A percentile compares a stretch with the other conserved stretches of the same genome.
Conservation (phyloP, 192 early-diverging fungal genomes). For the Radiomyces spectabilis region DNA sequence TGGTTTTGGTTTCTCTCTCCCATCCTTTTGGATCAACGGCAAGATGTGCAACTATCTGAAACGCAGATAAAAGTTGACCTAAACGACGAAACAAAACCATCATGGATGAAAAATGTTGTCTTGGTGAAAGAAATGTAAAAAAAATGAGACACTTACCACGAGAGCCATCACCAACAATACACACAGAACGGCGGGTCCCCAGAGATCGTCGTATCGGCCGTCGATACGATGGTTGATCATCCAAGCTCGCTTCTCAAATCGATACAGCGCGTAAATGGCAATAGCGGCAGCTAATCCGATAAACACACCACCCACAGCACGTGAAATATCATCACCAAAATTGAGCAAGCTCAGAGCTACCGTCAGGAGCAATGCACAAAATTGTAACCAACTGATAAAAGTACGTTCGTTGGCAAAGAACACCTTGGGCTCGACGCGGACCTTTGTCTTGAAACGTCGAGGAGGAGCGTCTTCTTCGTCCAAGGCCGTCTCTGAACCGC, state of each 20-base stretch:
- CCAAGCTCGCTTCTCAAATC: constrained; percentile 27
- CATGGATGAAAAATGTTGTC: too few species aligned
- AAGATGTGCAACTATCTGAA: constrained; percentile 9
- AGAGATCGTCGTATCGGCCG: constrained; percentile 74
- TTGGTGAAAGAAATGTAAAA: too few species aligned
- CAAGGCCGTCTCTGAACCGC: too few species aligned
- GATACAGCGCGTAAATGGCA: constrained; percentile 26
- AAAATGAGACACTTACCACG: constrained; percentile 24
- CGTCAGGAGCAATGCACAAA: constrained; percentile 60
- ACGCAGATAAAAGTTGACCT: constrained; percentile 24
- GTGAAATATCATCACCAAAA: constrained; percentile 50
- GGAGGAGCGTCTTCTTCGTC: background rate
- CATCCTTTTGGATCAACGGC: too few species aligned
- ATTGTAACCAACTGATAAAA: constrained; percentile 79
- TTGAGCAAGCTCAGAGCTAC: constrained; percentile 69
- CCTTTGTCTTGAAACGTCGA: constrained; percentile 29
- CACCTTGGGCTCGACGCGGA: constrained; percentile 78
- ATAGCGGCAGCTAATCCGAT: constrained; percentile 18
- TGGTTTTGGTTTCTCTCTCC: background rate
- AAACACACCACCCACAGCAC: constrained; percentile 49
- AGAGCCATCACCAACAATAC: constrained; percentile 57
- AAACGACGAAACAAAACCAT: background rate
- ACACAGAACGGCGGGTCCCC: constrained; percentile 67
- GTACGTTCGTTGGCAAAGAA: constrained; percentile 88
- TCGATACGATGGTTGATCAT: constrained; percentile 25